Conservation (phyloP, 2,329 filamentous ascomycete genomes). For the Ceratocystis harringtonii region DNA sequence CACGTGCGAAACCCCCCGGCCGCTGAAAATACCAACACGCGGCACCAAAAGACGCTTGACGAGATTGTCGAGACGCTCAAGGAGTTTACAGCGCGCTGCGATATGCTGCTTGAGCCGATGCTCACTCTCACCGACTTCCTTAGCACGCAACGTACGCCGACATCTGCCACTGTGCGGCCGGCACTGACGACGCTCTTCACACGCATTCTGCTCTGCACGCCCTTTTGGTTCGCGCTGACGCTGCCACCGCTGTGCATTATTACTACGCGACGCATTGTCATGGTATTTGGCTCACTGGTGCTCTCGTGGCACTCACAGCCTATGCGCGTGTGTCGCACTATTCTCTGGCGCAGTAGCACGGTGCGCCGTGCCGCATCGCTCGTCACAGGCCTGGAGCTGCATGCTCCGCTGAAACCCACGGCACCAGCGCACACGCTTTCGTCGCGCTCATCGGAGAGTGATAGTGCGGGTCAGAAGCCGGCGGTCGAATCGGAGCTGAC, state of each 20-base stretch:
- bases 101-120: constrained; percentile 79
- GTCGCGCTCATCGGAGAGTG: constrained; percentile 20
- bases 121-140: constrained; percentile 84
- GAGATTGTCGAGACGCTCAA: constrained; percentile 92
- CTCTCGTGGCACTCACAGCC: constrained; percentile 87
- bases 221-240: constrained; percentile 72
- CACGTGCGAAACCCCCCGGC: constrained; percentile 29
- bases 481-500: constrained; percentile 32
- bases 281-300: constrained; percentile 73
- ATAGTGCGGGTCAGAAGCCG: constrained; percentile 10
- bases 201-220: constrained; percentile 73
- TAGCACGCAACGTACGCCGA: constrained; percentile 77
- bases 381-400: constrained; percentile 68
- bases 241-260: constrained; percentile 72
- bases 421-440: constrained; percentile 16
- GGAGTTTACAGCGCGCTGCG: constrained; percentile 80
- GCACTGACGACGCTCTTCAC: constrained; percentile 82
- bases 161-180: constrained; percentile 77
- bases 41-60: constrained; percentile 85
- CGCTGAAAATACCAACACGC: constrained; percentile 48
- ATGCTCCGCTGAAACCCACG: constrained; percentile 30
- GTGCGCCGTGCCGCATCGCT: constrained; percentile 54
- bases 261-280: constrained; percentile 67
- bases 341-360: constrained; percentile 76
- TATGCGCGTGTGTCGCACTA: constrained; percentile 66